phyloP scores from a whole-genome alignment of 2,329 filamentous ascomycete species.

The Biscogniauxia sp. region DNA sequence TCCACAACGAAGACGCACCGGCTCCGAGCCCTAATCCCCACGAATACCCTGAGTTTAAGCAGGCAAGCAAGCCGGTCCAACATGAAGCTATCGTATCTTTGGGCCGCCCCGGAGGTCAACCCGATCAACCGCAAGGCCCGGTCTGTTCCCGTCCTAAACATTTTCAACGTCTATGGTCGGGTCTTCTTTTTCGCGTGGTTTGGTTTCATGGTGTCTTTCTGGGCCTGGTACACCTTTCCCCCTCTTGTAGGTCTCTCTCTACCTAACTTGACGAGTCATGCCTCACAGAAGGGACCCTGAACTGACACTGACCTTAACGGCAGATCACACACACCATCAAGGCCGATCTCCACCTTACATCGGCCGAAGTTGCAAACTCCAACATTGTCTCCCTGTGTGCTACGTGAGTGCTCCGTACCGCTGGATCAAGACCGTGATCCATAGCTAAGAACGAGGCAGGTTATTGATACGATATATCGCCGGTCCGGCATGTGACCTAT shows the following conservation, averaged over 20 bases:
- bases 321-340: conserved; percentile 74
- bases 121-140: conserved; percentile 80
- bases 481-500: conserved; percentile 82
- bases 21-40: too few relatives aligned
- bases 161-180: conserved; percentile 74
- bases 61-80: conserved; percentile 1
- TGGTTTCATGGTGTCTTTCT: conserved; percentile 65
- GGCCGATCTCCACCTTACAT: conserved; percentile 69
- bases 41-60: too few relatives aligned
- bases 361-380: conserved; percentile 76
- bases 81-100: conserved; percentile 41
- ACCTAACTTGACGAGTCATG: background rate
- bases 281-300: background rate
- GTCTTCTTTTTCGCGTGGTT: conserved; percentile 78
- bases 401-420: conserved; percentile 46
- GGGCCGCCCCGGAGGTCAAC: conserved; percentile 69
- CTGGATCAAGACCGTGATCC: background rate
- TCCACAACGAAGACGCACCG: too few relatives aligned
- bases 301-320: conserved; percentile 16
- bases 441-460: conserved; percentile 32
- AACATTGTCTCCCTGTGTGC: conserved; percentile 81
- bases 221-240: conserved; percentile 91
- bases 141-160: conserved; percentile 76
- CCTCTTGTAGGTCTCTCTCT: conserved; percentile 60
- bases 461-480: conserved; percentile 74